Percentiles rank a stretch among this genome's conserved stretches.
These are phyloP conservation scores for Didymella lethalis DNA, from an alignment of 2,329 filamentous ascomycete species.

Conservation along the genomic window DNA sequence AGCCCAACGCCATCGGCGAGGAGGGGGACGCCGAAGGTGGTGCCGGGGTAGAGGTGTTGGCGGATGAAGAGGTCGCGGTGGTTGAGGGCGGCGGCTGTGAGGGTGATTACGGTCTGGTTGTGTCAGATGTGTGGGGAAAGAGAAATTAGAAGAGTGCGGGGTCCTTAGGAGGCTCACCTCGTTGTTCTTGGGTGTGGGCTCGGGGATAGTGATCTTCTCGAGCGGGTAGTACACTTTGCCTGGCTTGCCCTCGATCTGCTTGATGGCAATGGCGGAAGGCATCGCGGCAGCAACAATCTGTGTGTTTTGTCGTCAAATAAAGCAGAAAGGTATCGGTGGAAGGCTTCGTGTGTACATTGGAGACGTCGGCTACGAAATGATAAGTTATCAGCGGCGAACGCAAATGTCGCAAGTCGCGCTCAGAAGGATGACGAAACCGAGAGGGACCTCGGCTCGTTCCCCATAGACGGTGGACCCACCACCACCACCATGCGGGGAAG, in stretches of 20 bases:
- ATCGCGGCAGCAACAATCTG: constrained; percentile 38
- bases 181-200: constrained; percentile 40
- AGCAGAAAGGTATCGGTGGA: background rate
- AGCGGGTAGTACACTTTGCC: constrained; percentile 85
- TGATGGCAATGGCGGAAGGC: constrained; percentile 67
- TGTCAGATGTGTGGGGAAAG: background rate
- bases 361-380: background rate
- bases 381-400: constrained; percentile 4
- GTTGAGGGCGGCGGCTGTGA: constrained; percentile 85
- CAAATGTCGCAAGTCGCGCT: constrained; percentile 5
- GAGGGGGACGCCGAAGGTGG: constrained; percentile 79
- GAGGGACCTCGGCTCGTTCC: constrained; percentile 14
- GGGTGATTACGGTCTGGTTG: constrained; percentile 73
- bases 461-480: background rate
- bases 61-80: constrained; percentile 96
- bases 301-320: background rate
- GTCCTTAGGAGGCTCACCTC: constrained; percentile 28
- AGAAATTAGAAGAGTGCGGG: no score
- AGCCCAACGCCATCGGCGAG: constrained; percentile 83
- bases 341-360: background rate
- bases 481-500: constrained; percentile 5
- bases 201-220: constrained; percentile 44
- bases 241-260: constrained; percentile 80
- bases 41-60: constrained; percentile 87
- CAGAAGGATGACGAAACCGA: constrained; percentile 12